Percentiles rank a stretch among this genome's conserved stretches.
Conservation (phyloP, 2,329 filamentous ascomycete species). For the Parastagonospora nodorum region DNA sequence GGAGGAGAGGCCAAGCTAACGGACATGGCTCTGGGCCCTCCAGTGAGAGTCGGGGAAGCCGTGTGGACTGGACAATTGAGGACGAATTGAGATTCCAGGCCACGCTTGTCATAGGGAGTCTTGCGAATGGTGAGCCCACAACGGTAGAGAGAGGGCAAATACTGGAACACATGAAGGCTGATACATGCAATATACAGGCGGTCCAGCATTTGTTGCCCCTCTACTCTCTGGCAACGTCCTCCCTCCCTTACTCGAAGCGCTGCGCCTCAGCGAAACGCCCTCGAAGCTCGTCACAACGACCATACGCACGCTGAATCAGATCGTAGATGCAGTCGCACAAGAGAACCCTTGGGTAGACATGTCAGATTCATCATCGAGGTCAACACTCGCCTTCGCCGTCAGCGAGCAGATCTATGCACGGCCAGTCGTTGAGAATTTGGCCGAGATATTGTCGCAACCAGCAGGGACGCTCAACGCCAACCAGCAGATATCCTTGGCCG, state of each 20-base stretch:
- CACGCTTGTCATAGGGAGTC: constrained; percentile 81
- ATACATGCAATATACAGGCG: constrained; percentile 60
- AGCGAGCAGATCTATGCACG: constrained; percentile 63
- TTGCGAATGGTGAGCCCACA: constrained; percentile 72
- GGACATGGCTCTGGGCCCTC: constrained; percentile 14
- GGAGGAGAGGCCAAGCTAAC: constrained; percentile 49
- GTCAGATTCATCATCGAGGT: constrained; percentile 60
- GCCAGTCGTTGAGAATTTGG: constrained; percentile 65
- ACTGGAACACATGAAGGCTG: constrained; percentile 15
- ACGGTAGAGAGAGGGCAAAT: not conserved
- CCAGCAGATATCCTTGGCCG: constrained; percentile 65
- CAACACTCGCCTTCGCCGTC: constrained; percentile 50
- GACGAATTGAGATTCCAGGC: constrained; percentile 75
- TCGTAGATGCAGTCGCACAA: constrained; percentile 68
- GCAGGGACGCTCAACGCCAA: constrained; percentile 60
- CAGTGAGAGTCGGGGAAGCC: constrained; percentile 6
- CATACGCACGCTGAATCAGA: constrained; percentile 73
- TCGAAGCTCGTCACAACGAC: constrained; percentile 72
- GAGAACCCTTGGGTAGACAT: constrained; percentile 57
- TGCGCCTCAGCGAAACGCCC: constrained; percentile 69
- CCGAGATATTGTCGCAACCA: constrained; percentile 67
- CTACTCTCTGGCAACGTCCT: constrained; percentile 71
- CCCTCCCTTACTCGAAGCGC: constrained; percentile 70
- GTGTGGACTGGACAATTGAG: constrained; percentile 59
- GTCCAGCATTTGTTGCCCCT: constrained; percentile 76